Base-by-base conservation (phyloP, 768 basidiomycete species). In the Tulasnella sp. region DNA sequence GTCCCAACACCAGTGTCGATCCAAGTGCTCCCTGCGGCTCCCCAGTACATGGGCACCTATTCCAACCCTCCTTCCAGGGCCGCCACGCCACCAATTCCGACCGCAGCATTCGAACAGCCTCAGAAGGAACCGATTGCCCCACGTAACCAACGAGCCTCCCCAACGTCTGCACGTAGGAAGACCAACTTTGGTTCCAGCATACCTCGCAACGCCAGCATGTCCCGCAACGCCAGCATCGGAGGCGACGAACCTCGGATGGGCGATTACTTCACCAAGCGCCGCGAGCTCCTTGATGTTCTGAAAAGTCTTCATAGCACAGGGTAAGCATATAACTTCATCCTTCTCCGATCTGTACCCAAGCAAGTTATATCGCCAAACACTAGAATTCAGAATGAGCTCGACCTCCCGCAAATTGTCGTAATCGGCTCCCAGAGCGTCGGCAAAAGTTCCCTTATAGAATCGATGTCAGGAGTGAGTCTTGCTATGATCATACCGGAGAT, bases 391-490 rank as follows among this genome's bases (percentile, higher is more conserved):
- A 75, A 77, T 18, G 91, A 93, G 74, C 88, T 94, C 13, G 91
- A 92, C 80, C 84, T 93, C 0, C 92, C 92, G 0, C 88, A 89
- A 79, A 92, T 93, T 40, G 90, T 89, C 0, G 92, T 93, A 67
- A 88, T 92, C 23, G 92, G 92, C 0, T 87, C 86, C 1, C 92
- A 93, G 80, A 91, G 90, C 67, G 91, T 91, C 0, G 92, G 92
- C 0, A 93, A 93, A 81, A 92, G 91, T 0, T 93, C 92, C 0
- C 86, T 93, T 5, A 93, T 93, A 13, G 92, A 93, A 80, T 88
- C 91, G 0, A 92, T 93, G 67, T 92, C 91, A 0, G 77, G 81
- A 5, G 80, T 80, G 55, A 44, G 79, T 37, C 23, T 42, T 57
- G 11, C 51, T n/a, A 23, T 0, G 46, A 20, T 2, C 20, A 35